Evolutionary conservation across 257 asterid genomes (phyloP).

Genomic region (Solanum sejunctum): DNA sequence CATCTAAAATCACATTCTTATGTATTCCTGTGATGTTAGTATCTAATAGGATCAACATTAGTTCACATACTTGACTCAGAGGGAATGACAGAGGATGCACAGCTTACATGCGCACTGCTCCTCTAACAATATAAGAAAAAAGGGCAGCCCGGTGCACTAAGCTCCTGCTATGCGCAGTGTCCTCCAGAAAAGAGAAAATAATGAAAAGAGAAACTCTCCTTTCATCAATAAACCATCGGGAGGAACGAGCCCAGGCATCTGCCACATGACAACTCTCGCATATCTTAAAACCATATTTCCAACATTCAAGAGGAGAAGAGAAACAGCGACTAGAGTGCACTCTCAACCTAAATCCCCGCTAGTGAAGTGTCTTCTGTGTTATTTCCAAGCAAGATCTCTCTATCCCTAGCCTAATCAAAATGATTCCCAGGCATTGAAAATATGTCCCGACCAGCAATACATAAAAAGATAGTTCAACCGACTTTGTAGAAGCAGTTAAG

Average conservation of each 20-base stretch:
- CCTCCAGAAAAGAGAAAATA: background rate
- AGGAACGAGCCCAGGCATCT: too few species aligned
- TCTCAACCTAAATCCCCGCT: background rate
- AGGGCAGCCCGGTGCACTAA: too few species aligned
- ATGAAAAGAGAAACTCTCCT: background rate
- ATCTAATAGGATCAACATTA: background rate
- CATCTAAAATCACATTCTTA: background rate
- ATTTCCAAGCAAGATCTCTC: background rate
- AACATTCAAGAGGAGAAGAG: background rate
- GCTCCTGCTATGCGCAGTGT: too few species aligned
- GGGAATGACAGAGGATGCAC: background rate
- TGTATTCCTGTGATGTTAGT: background rate
- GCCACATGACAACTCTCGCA: too few species aligned
- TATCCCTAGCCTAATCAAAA: background rate
- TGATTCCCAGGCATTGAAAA: background rate
- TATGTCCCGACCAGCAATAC: background rate
- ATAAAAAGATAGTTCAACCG: background rate
- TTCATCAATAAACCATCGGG: background rate
- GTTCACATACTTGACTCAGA: background rate
- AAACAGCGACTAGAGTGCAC: background rate
- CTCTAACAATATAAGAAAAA: background rate
- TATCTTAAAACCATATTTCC: background rate
- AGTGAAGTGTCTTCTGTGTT: background rate
- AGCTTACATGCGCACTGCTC: background rate
- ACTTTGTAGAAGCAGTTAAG: background rate